Percentiles rank a stretch among this genome's conserved stretches.
phyloP scores from a whole-genome alignment of 2,329 filamentous ascomycete species.

The Venturia nashicola region DNA sequence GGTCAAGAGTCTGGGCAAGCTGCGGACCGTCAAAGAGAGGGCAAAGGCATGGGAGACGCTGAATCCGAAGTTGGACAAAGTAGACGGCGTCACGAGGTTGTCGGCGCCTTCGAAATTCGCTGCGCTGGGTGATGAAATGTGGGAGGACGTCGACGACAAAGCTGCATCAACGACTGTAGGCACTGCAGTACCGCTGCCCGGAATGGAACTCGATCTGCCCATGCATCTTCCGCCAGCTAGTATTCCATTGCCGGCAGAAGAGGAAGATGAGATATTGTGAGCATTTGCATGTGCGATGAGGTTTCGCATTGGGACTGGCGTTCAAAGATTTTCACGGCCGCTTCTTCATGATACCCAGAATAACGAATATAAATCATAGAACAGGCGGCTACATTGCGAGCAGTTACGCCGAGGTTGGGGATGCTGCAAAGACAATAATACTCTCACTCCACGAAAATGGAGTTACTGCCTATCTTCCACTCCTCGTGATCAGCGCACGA shows the following conservation, averaged over 20 bases:
- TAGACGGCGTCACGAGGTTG: not conserved
- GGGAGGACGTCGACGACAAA: slow-evolving; percentile 13
- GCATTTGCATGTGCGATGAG: not conserved
- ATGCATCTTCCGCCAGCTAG: slow-evolving; percentile 3
- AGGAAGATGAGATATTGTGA: slow-evolving; percentile 6
- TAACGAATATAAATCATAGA: not conserved
- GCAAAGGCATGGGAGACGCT: slow-evolving; percentile 28
- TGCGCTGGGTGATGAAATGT: slow-evolving; percentile 12
- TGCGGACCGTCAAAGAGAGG: slow-evolving; percentile 36
- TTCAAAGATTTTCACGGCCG: not conserved
- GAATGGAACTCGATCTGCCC: not conserved
- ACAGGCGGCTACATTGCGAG: not conserved
- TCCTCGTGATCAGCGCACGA: too few relatives aligned
- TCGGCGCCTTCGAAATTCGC: not conserved
- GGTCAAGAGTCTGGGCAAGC: slow-evolving; percentile 37
- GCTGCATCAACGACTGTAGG: not conserved
- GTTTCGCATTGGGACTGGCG: not conserved
- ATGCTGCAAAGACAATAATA: not conserved
- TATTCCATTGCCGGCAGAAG: not conserved
- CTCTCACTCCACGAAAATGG: not conserved
- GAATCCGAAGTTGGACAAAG: slow-evolving; percentile 16
- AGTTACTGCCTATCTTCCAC: too few relatives aligned
- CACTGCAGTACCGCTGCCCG: not conserved
- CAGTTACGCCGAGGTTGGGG: not conserved
- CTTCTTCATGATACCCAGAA: not conserved